Evolutionary conservation across 306 rosid species (phyloP).

Genomic region (Prinsepia uniflora): DNA sequence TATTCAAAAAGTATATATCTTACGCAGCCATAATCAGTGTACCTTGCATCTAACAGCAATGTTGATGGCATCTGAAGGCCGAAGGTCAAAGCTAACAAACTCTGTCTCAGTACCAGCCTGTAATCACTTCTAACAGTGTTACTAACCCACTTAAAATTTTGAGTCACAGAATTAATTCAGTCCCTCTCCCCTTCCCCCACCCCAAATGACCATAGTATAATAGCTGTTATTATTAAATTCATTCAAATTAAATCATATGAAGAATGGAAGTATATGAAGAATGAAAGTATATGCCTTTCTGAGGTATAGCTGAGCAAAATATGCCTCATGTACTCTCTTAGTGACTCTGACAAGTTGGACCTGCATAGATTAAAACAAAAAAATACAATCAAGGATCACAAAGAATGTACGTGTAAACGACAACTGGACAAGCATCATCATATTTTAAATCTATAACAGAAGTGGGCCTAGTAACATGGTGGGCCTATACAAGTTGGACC

Average conservation of each 20-base stretch:
- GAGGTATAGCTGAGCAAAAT: conserved; percentile 89
- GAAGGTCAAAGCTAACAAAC: conserved; percentile 79
- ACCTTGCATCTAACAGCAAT: conserved; percentile 98
- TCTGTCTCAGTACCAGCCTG: conserved; percentile 76
- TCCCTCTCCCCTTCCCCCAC: not conserved
- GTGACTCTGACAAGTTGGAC: conserved; percentile 86
- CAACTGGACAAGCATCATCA: conserved; percentile 21
- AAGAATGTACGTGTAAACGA: not conserved
- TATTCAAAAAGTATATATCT: not conserved
- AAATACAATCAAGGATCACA: conserved; percentile 20
- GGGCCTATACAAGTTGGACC: too few relatives aligned
- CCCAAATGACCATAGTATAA: not conserved
- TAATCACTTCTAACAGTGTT: conserved; percentile 15
- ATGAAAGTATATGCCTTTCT: conserved; percentile 53
- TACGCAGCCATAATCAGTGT: conserved; percentile 6
- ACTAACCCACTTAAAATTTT: not conserved
- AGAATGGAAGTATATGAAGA: conserved; percentile 23
- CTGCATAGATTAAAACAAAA: conserved; percentile 39
- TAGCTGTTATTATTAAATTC: not conserved
- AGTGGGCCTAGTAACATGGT: too few relatives aligned
- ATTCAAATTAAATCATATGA: conserved; percentile 3
- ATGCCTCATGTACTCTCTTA: conserved; percentile 92
- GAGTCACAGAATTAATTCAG: not conserved
- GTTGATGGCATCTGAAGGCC: conserved; percentile 98
- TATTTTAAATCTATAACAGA: not conserved